Evolutionary conservation across 345 rosid genomes (phyloP).

Genomic region (Citrus glauca): DNA sequence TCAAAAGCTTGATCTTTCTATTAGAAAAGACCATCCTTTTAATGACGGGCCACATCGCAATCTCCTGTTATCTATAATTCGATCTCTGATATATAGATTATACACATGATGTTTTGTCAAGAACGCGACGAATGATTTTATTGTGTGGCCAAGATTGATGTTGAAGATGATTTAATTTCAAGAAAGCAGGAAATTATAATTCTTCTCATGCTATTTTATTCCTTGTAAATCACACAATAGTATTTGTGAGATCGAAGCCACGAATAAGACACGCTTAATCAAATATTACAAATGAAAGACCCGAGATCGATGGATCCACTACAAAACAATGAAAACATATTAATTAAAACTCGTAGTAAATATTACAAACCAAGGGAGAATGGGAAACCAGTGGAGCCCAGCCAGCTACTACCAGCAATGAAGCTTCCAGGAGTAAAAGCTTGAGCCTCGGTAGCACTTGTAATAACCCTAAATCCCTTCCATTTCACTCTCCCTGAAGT

Average conservation of each 20-base stretch:
- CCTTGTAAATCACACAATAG: neutral
- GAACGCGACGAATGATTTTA: too few species aligned
- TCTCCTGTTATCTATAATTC: too few species aligned
- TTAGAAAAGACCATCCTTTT: too few species aligned
- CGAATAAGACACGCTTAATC: neutral
- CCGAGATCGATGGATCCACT: too few species aligned
- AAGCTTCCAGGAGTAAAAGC: constrained; percentile 47
- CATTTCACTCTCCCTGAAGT: constrained; percentile 70
- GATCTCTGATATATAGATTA: too few species aligned
- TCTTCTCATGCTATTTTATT: neutral
- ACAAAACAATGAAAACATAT: too few species aligned
- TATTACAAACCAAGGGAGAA: constrained; percentile 56
- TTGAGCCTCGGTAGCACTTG: constrained; percentile 54
- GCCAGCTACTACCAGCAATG: constrained; percentile 66
- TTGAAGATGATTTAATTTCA: neutral
- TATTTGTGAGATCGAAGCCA: neutral
- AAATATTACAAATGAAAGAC: neutral
- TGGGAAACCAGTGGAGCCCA: constrained; percentile 73
- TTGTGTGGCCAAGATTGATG: too few species aligned
- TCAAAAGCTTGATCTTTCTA: too few species aligned
- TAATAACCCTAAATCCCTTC: constrained; percentile 64
- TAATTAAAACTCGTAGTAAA: neutral
- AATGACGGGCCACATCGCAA: too few species aligned
- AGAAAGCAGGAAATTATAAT: neutral
- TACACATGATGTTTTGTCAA: too few species aligned